Percentiles rank a stretch among this genome's conserved stretches.
These are phyloP conservation scores for Astrothelium macrocarpum DNA, from an alignment of 495 filamentous ascomycete species.

Conservation along the genomic window DNA sequence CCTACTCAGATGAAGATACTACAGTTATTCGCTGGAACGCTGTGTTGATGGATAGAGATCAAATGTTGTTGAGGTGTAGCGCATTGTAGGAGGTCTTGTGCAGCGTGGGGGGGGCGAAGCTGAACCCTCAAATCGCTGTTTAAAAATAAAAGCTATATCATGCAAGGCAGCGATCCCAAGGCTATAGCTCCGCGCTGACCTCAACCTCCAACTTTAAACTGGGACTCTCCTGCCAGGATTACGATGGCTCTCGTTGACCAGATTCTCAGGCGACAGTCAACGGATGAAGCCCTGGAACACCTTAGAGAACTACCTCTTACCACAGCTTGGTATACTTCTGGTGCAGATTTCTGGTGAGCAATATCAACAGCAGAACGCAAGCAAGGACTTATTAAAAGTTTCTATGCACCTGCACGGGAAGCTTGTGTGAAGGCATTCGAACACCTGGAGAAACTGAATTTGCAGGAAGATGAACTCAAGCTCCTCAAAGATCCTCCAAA, in stretches of 20 bases:
- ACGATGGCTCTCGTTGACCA: neutral
- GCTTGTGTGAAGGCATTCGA: neutral
- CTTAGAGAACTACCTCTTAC: neutral
- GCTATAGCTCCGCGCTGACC: no score
- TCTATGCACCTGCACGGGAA: constrained; percentile 6
- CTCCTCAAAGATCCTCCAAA: neutral
- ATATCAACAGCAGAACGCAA: neutral
- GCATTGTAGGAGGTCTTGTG: no score
- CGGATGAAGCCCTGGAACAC: neutral
- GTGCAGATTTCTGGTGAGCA: constrained; percentile 6
- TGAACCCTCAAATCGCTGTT: no score
- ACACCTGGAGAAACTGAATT: neutral
- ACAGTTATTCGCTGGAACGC: no score
- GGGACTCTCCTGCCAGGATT: no score
- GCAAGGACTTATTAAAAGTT: neutral
- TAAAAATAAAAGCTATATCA: no score
- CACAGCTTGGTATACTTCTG: constrained; percentile 2
- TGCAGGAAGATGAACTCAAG: neutral
- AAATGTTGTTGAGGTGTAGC: no score
- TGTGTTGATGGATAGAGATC: no score
- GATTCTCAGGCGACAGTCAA: neutral
- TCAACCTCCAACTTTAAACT: no score
- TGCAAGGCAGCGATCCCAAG: no score
- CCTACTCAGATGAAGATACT: no score
- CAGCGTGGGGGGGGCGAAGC: no score